phyloP scores from a whole-genome alignment of 2,329 filamentous ascomycete species.

The Xylariaceae sp. region DNA sequence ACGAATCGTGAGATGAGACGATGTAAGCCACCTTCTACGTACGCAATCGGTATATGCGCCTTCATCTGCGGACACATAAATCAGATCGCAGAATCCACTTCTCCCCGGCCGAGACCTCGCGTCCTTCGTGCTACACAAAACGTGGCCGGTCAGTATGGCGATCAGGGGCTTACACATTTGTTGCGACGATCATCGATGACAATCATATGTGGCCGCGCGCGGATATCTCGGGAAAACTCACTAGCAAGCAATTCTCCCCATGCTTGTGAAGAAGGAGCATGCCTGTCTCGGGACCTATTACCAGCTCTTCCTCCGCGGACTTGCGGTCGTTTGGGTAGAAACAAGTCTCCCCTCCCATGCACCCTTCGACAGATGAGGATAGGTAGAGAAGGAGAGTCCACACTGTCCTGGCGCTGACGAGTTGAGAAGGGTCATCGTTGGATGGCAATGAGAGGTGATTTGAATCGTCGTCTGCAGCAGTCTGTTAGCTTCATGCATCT shows the following conservation, averaged over 20 bases:
- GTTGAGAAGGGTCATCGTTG: conserved; percentile 21
- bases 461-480: conserved; percentile 71
- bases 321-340: conserved; percentile 73
- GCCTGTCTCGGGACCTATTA: conserved; percentile 74
- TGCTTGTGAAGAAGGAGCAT: conserved; percentile 85
- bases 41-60: background rate
- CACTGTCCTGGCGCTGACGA: conserved; percentile 65
- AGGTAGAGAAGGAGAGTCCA: conserved; percentile 91
- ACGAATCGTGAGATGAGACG: no score
- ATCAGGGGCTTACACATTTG: conserved; percentile 1
- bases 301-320: conserved; percentile 58
- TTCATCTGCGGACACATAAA: conserved; percentile 55
- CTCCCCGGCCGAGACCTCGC: conserved; percentile 73
- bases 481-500: conserved; percentile 13
- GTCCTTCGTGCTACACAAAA: conserved; percentile 65
- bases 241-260: conserved; percentile 80
- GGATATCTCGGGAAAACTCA: conserved; percentile 30
- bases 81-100: conserved; percentile 91
- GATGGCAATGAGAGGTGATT: conserved; percentile 63
- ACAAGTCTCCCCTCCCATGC: conserved; percentile 81
- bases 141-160: background rate
- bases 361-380: conserved; percentile 69
- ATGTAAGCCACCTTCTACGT: no score
- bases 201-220: background rate
- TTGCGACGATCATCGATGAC: background rate